phyloP scores from a whole-genome alignment of 2,329 filamentous ascomycete genomes.

The Albophoma yamanashiensis region DNA sequence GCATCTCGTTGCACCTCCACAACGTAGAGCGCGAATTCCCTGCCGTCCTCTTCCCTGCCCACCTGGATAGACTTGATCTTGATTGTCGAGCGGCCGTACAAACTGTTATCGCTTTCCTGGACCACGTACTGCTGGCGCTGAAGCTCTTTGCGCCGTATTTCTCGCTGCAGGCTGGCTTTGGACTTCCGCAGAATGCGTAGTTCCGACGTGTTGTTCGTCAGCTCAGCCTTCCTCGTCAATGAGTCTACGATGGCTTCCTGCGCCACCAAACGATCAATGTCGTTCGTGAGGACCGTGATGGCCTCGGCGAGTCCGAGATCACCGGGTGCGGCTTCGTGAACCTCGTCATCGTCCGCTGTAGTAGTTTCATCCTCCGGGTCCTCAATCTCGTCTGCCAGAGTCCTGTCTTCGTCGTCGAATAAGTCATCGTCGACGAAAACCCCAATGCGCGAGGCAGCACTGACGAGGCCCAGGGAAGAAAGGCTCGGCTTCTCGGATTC shows the following conservation, averaged over 20 bases:
- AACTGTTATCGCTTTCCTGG: constrained; percentile 94
- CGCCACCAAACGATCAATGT: constrained; percentile 79
- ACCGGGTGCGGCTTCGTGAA: constrained; percentile 88
- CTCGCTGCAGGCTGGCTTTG: constrained; percentile 82
- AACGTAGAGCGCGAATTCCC: constrained; percentile 88
- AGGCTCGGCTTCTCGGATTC: constrained; percentile 68
- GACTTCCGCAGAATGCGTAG: constrained; percentile 87
- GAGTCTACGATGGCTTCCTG: constrained; percentile 91
- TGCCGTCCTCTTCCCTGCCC: constrained; percentile 81
- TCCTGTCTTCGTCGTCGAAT: constrained; percentile 80
- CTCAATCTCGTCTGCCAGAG: constrained; percentile 75
- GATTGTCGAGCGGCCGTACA: constrained; percentile 84
- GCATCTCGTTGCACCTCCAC: constrained; percentile 85
- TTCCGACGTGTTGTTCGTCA: constrained; percentile 95
- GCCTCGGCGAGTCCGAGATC: constrained; percentile 90
- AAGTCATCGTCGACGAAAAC: constrained; percentile 92
- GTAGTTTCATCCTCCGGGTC: constrained; percentile 45
- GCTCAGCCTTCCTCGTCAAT: constrained; percentile 82
- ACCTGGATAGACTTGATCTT: constrained; percentile 90
- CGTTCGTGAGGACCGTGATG: constrained; percentile 74
- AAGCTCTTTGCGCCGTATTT: constrained; percentile 87
- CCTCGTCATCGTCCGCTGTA: constrained; percentile 51
- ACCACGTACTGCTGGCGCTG: constrained; percentile 95
- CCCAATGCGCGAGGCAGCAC: constrained; percentile 73
- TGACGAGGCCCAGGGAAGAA: constrained; percentile 83